Evolutionary conservation across 192 early-diverging fungal genomes (phyloP).

Genomic region (Coemansia sp.): DNA sequence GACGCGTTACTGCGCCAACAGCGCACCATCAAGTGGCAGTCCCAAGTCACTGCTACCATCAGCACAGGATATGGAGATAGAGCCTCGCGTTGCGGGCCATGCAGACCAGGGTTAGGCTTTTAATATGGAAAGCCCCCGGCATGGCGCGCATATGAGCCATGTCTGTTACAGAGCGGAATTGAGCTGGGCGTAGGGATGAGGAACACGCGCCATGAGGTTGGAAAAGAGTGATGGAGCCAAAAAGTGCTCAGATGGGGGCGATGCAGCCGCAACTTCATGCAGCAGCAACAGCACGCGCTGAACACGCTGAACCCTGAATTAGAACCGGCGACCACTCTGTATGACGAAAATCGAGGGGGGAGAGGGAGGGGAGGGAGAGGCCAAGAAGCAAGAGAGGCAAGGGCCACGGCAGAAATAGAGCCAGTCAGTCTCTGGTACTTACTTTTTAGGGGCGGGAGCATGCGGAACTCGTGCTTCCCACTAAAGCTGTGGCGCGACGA

Average conservation of each 20-base stretch:
- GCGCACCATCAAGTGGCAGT: conserved; percentile 3
- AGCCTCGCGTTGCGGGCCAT: conserved; percentile 3
- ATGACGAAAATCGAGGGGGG: not conserved
- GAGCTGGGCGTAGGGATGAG: not conserved
- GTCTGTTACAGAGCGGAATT: not conserved
- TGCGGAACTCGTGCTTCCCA: conserved; percentile 48
- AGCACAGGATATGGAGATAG: not conserved
- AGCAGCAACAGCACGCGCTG: not conserved
- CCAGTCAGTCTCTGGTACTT: conserved; percentile 19
- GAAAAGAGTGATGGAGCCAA: not conserved
- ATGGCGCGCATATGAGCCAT: not conserved
- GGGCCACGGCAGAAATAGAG: conserved; percentile 7
- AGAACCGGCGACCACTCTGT: not conserved
- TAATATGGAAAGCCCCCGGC: not conserved
- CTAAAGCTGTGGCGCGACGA: conserved; percentile 54
- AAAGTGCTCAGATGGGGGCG: conserved; percentile 1
- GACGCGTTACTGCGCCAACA: not conserved
- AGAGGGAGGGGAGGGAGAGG: not conserved
- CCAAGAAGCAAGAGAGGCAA: not conserved
- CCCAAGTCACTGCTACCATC: not conserved
- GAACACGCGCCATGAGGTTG: not conserved
- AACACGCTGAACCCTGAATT: conserved; percentile 7
- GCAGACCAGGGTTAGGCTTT: not conserved
- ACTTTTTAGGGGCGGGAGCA: conserved; percentile 45
- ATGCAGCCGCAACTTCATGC: not conserved